Base-by-base conservation (phyloP, 148 eudicot genomes). In the Linanthus parryae region DNA sequence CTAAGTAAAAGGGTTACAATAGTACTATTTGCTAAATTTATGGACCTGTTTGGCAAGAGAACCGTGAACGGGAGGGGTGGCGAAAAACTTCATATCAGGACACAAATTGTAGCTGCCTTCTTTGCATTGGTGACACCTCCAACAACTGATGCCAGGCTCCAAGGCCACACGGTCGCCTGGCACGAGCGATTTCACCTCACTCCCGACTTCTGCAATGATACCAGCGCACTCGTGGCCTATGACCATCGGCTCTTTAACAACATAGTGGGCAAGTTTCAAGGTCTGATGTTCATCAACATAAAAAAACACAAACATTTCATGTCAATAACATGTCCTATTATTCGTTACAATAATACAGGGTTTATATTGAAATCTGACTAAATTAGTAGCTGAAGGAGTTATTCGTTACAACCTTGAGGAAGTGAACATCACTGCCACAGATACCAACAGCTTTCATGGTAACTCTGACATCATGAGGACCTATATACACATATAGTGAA, bases 401-500 rank as follows among this genome's bases (percentile, higher is more conserved):
- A 49, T 17, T 49, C 18, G 46, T 34, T 19, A 28, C 19, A 17
- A 87, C 99, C 99, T 87, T 87, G 65, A 84, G 85, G 58, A 81
- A 87, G 69, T 87, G 96, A 77, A 92, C 96, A 79, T 92, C 99
- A 68, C 99, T 92, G 51, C 96, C 99, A 68, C 99, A 92, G 8
- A 92, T 92, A 37, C 99, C 99, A 52, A 92, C 99, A 65, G 99
- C 96, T 73, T 92, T 92, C 90, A 92, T 92, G 53, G 70, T 80
- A 2, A 92, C 80, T 72, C 77, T 79, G 44, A 80, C 96, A 80
- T 92, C 99, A 75, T 79, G 72, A 29, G 88, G 85, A 42, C 99
- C 99, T 88, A 45, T 2, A n/a, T n/a, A n/a, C n/a, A n/a, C 25
- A 35, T 26, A 43, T 18, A 33, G n/a, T 24, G 29, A 54, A 18